Conservation (phyloP, 2,329 filamentous ascomycete species). For the Coniosporium tulheliwenetii region DNA sequence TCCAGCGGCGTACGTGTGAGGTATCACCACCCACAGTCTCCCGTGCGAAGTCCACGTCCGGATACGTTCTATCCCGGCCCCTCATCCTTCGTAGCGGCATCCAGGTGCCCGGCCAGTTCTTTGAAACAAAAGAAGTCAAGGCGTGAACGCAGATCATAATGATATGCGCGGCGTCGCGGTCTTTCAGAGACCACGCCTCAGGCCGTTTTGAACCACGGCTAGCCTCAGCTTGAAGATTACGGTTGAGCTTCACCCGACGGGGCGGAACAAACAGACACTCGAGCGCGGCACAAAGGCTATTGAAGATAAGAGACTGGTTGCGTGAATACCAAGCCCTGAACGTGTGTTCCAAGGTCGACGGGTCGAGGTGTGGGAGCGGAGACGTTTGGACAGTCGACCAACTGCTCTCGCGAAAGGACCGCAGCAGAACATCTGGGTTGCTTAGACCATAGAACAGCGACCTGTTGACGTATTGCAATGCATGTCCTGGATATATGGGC, state of each 20-base stretch:
- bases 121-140: conserved; percentile 12
- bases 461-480: conserved; percentile 10
- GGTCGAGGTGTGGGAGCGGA: conserved; percentile 18
- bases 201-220: conserved; percentile 1
- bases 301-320: conserved; percentile 19
- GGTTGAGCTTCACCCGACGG: conserved; percentile 11
- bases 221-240: conserved; percentile 5
- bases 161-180: conserved; percentile 22
- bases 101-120: conserved; percentile 16
- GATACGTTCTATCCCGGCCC: conserved; percentile 22
- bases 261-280: conserved; percentile 18
- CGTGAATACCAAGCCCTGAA: conserved; percentile 17
- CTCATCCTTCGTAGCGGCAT: conserved; percentile 19
- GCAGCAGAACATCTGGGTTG: conserved; percentile 15
- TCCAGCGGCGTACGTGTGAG: neutral
- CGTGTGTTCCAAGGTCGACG: conserved; percentile 12
- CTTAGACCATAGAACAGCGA: conserved; percentile 18
- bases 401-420: conserved; percentile 15
- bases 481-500: neutral
- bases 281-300: conserved; percentile 17
- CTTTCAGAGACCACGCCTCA: conserved; percentile 11
- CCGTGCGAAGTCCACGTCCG: conserved; percentile 14
- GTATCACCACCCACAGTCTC: conserved; percentile 16
- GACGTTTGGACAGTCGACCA: conserved; percentile 11
- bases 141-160: conserved; percentile 24